Percentiles rank a stretch among this genome's conserved stretches.
Conservation (phyloP, 495 filamentous ascomycete species). For the Sabuloglossum arenarium region DNA sequence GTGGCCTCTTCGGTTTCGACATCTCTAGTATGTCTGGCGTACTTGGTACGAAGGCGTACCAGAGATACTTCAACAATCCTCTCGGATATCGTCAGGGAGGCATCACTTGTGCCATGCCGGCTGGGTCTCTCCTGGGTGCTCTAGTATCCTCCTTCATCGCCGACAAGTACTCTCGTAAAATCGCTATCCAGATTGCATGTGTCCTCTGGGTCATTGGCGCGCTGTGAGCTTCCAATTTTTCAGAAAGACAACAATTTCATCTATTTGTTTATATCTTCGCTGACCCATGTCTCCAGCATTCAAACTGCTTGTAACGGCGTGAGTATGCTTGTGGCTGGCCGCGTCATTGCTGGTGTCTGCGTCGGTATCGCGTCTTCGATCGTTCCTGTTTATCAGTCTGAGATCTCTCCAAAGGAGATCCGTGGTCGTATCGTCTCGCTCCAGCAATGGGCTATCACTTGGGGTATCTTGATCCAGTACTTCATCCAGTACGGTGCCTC, state of each 20-base stretch:
- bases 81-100: constrained; percentile 35
- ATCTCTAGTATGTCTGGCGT: constrained; percentile 52
- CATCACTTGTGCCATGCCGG: constrained; percentile 51
- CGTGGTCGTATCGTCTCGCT: constrained; percentile 54
- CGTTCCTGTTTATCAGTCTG: constrained; percentile 61
- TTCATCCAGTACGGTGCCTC: constrained; percentile 55
- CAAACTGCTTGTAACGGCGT: constrained; percentile 24
- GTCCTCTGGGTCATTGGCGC: constrained; percentile 54
- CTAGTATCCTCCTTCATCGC: constrained; percentile 43
- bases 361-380: constrained; percentile 57
- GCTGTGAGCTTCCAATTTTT: constrained; percentile 18
- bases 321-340: constrained; percentile 41
- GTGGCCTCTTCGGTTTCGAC: constrained; percentile 53
- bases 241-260: too few species aligned
- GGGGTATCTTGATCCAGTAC: constrained; percentile 45
- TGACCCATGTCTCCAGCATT: constrained; percentile 16
- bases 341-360: constrained; percentile 49
- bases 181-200: constrained; percentile 45
- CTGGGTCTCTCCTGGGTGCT: constrained; percentile 54
- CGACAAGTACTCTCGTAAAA: constrained; percentile 45
- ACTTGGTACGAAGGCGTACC: constrained; percentile 36
- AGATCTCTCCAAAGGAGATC: constrained; percentile 59
- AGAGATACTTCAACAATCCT: constrained; percentile 35
- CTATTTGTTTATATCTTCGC: too few species aligned
- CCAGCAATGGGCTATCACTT: constrained; percentile 64